phyloP scores from a whole-genome alignment of 78 protist genomes.

The Parvularia atlantis region DNA sequence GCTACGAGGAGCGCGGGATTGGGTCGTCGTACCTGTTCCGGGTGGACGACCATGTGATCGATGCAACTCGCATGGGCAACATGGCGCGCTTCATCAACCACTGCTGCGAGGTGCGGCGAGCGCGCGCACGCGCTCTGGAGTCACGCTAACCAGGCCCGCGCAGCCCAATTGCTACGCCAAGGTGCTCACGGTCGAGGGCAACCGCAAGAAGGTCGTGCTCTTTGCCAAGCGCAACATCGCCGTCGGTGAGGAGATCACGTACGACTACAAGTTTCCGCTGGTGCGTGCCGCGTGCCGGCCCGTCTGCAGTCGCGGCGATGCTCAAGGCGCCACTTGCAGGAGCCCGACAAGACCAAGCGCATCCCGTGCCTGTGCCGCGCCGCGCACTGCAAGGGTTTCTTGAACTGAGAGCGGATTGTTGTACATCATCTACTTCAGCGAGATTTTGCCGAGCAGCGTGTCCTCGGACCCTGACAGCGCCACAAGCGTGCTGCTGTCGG shows the following conservation, averaged over 20 bases:
- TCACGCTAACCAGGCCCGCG: neutral
- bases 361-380: no score
- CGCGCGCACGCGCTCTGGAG: neutral
- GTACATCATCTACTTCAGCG: no score
- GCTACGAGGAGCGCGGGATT: conserved; percentile 66
- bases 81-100: conserved; percentile 96
- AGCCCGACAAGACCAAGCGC: no score
- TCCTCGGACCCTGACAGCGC: no score
- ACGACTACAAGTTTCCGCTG: conserved; percentile 95
- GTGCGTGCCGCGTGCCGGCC: no score
- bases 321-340: no score
- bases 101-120: conserved; percentile 67
- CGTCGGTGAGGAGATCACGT: conserved; percentile 88
- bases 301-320: no score
- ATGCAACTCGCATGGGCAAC: conserved; percentile 89
- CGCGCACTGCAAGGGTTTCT: no score
- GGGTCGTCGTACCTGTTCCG: conserved; percentile 82
- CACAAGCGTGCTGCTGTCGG: no score
- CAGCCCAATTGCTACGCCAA: conserved; percentile 90
- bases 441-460: no score
- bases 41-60: conserved; percentile 82
- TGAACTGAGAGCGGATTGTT: no score
- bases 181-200: conserved; percentile 49
- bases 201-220: conserved; percentile 65
- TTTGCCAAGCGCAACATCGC: conserved; percentile 66